Evolutionary conservation across 441 rosid genomes (phyloP), one percentile per base, ranked within the genome.

Genomic region (Lepidium campestre): DNA sequence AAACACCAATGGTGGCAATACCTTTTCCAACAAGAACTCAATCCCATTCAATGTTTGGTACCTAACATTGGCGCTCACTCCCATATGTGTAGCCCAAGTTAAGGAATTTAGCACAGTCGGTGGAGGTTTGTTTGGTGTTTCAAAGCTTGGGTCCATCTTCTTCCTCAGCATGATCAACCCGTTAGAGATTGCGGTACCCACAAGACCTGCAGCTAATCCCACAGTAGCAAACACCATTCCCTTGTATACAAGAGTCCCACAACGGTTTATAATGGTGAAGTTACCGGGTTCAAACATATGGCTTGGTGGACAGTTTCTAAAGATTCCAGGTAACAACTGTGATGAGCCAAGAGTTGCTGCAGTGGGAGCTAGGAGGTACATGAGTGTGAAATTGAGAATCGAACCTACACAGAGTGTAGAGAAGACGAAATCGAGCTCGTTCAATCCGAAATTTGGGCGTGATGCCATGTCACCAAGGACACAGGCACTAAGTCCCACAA

Each of bases 1-100:
- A 64, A 92, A 92, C 6, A 74, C 89, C 52, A 81, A 4, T 0
- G 87, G 80, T 7, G 96, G 82, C 25, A 88, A 56, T 36, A 78
- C 71, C 19, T 77, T 85, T 3, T 76, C 97, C 46, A 90, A 60
- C 79, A 88, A 57, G 63, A 81, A 88, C 86, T 92, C 97, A 0
- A 80, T 17, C 17, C 96, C 98, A 17, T 90, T 90, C 73, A 92
- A 71, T 0, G 90, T 84, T 68, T 95, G 99, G 80, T 95, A 95
- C 68, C 99, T 91, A 46, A 92, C 68, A 70, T 95, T 95, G 57
- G 97, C 91, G 40, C 97, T 95, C 15, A 90, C 48, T 0, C 98
- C 99, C 99, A 95, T 92, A 53, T 95, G 99, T 9, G 77, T 23
- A 0, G 99, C 96, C 99, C 99, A 95, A 0, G 98, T 95, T 32